Base-by-base conservation (phyloP, 2,329 filamentous ascomycete genomes). In the Exophiala aquamarina region DNA sequence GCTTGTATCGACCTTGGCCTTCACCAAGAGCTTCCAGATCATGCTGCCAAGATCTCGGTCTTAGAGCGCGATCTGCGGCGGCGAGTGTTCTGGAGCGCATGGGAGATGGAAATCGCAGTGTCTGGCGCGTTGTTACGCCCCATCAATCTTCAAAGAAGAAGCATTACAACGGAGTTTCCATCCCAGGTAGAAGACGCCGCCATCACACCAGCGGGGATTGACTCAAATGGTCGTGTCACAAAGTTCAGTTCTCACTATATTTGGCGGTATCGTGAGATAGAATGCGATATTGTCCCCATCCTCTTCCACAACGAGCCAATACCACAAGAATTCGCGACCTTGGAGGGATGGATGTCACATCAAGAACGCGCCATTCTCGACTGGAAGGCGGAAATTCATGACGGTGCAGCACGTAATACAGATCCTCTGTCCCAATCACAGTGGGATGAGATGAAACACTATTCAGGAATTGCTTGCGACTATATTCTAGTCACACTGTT, bases 1-100 rank as follows among this genome's bases (percentile, higher is more conserved):
- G 43, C 43, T 15, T 46, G 43, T 33, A 21, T 46, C 17, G 43
- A 46, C 35, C 23, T 46, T 9, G 43, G 43, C 3, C 19, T 46
- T 7, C 43, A 46, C 35, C 21, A 33, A 9, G 43, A 46, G 9
- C 23, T 32, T 14, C 34, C 34, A 4, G 43, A 46, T 23, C 5
- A 34, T 34, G 11, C n/a, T n/a, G 9, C 32, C 5, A 6, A 34
- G 14, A 34, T 34, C 3, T 41, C 37, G 7, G 20, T 20, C 3
- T 7, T 41, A 17, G 37, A 41, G 20, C 37, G 17, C 3, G 41
- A 44, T 18, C 3, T 46, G 34, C 33, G 34, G 11, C 43, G 43
- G 5, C 21, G 43, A 13, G 23, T 46, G 13, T 46, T 46, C 35
- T 46, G 36, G 34, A 31, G 31, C 15, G 43, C 43, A 9, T 46